Conservation (phyloP, 2,329 filamentous ascomycete species). For the Claviceps paspali region DNA sequence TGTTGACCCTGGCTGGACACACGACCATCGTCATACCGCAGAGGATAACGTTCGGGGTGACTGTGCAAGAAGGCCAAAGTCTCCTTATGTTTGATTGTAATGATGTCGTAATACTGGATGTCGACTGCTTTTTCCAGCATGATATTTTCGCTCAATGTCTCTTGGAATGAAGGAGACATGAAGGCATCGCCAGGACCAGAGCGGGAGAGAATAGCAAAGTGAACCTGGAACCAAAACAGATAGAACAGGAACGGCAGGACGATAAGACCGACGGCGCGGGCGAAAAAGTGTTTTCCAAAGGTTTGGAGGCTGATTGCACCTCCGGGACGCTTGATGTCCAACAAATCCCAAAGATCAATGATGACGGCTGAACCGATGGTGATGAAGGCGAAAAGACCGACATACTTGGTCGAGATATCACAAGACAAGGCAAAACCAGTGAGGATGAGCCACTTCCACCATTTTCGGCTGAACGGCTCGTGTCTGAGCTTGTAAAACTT, state of each 20-base stretch:
- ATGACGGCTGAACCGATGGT: constrained; percentile 87
- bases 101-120: constrained; percentile 79
- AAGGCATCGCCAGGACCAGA: constrained; percentile 96
- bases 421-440: constrained; percentile 92
- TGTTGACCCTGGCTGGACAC: constrained; percentile 97
- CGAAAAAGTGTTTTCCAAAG: constrained; percentile 81
- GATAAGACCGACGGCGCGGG: constrained; percentile 73
- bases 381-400: constrained; percentile 91
- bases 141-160: constrained; percentile 85
- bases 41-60: constrained; percentile 73
- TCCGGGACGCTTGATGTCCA: constrained; percentile 73
- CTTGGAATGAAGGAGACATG: constrained; percentile 97
- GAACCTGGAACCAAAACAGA: constrained; percentile 99
- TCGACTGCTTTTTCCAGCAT: constrained; percentile 78
- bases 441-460: constrained; percentile 98
- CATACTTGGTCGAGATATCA: constrained; percentile 97
- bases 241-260: too few relatives aligned
- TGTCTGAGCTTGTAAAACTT: constrained; percentile 96
- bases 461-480: constrained; percentile 78
- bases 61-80: constrained; percentile 95
- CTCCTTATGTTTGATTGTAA: constrained; percentile 89
- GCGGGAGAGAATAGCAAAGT: constrained; percentile 75
- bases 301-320: constrained; percentile 65
- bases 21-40: constrained; percentile 92
- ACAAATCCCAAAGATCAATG: constrained; percentile 88